Evolutionary conservation across 192 early-diverging fungal genomes (phyloP), one percentile per base, ranked within the genome.

Genomic region (Coemansia sp.): DNA sequence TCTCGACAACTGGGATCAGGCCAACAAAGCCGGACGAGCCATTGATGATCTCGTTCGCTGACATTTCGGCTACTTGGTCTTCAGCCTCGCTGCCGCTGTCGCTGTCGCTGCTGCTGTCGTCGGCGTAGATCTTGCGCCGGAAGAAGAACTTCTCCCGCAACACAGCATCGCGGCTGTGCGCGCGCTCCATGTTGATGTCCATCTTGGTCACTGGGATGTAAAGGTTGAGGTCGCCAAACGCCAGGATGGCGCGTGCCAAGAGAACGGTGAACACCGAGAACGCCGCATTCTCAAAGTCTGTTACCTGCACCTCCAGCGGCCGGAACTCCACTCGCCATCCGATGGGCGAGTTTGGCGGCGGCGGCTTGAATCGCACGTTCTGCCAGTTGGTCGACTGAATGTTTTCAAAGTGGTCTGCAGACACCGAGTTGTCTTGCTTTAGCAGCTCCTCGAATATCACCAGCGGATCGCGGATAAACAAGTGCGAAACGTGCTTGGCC

Each of bases 351-450:
- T 89, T 88, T 12, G 94, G 95, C 35, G 96, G 92, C 12, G 97
- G 97, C 36, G 95, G 94, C 84, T 99, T 99, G 86, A 99, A 99
- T 8, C 97, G 90, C 89, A 97, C 92, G 15, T 95, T 96, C 84
- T 99, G 97, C 97, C 97, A 99, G 80, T 99, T 99, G 45, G 97
- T 99, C n/a, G 92, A 94, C 85, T 99, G 97, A 39, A 99, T 87
- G 78, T 99, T 99, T 80, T 99, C 97, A 87, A 99, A 99, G 68
- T 99, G 97, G 74, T 99, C 97, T 0, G 92, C 90, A 32, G 86
- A 90, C 11, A 83, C 76, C n/a, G 84, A 74, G 66, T 99, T 90
- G 76, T 98, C 93, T 53, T 94, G 87, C 35, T 96, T 83, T 56
- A 98, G 76, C 41, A 96, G 75, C 82, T 99, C 97, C 64, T 91